phyloP scores from a whole-genome alignment of 805 yeast genomes.

The Saccharomycopsis sp. region DNA sequence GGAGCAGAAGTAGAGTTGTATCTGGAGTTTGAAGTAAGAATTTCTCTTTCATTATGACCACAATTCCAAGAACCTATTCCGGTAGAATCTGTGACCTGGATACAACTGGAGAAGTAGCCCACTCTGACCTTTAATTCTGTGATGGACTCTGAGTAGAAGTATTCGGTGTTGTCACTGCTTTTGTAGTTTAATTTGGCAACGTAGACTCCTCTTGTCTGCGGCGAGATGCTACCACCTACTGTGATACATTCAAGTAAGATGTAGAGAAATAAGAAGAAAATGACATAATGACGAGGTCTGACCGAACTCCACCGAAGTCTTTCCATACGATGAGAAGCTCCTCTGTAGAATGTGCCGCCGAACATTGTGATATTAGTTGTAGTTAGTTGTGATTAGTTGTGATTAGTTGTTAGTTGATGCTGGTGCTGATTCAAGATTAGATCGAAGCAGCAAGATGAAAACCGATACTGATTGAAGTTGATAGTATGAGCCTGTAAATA shows the following conservation, averaged over 20 bases:
- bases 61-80: slow-evolving; percentile 16
- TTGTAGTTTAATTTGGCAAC: slow-evolving; percentile 20
- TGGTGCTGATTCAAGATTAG: too few species aligned
- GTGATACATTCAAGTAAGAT: slow-evolving; percentile 22
- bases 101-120: slow-evolving; percentile 20
- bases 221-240: slow-evolving; percentile 18
- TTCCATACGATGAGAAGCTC: not conserved
- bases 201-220: slow-evolving; percentile 15
- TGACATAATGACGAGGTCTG: slow-evolving; percentile 20
- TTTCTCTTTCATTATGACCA: slow-evolving; percentile 10
- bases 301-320: slow-evolving; percentile 8
- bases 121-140: slow-evolving; percentile 16
- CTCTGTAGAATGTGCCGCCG: too few species aligned
- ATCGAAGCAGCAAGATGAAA: too few species aligned
- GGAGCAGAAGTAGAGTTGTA: slow-evolving; percentile 17
- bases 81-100: slow-evolving; percentile 8
- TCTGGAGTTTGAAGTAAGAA: slow-evolving; percentile 9
- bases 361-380: not conserved
- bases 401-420: too few species aligned
- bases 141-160: slow-evolving; percentile 12
- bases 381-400: not conserved
- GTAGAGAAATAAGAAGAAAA: slow-evolving; percentile 17
- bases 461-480: too few species aligned
- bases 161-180: slow-evolving; percentile 17
- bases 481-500: too few species aligned